Evolutionary conservation across 352 stramenopile genomes (phyloP), one percentile per base, ranked within the genome.

Genomic region (Elongisporangium undulatum): DNA sequence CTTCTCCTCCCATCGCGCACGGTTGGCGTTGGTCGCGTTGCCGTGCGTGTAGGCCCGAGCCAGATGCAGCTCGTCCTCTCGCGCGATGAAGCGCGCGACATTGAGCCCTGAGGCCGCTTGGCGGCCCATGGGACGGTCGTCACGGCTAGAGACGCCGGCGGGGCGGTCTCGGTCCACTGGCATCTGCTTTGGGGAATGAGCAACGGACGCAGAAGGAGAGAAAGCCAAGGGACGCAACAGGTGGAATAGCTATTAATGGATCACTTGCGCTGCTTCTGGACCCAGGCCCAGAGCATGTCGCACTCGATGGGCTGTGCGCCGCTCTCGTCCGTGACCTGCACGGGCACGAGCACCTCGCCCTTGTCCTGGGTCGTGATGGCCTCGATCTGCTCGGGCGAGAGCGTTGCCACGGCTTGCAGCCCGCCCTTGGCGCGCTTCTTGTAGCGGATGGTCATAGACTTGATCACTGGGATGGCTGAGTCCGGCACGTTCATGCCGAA

Each of bases 401-500:
- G 75, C 39, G 74, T 76, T 17, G 86, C 85, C 3, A 91, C 75
- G 16, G 84, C 88, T 56, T 71, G 63, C 45, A 96, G 64, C 57
- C 90, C 78, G 16, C 88, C 88, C 59, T 89, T 67, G 4, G 81
- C 79, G 16, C 84, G 71, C 53, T 75, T 74, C 45, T 89, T 90
- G 72, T 90, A 96, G 24, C 82, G 68, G 41, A 96, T 75, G 24
- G 64, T 80, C 86, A 96, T 95, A 67, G 73, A 87, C 66, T 94
- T 94, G 65, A 93, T 82, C 4, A 95, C 61, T 24, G 86, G 86
- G 12, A 96, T 64, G 57, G 82, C 72, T 49, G 77, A 79, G 71
- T 96, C 88, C 0, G 75, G 82, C 16, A 96, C 88, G 68, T 95
- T 92, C 75, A 96, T 90, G 45, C 82, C 84, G 45, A 96, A 81